Percentiles rank a stretch among this genome's conserved stretches.
phyloP scores from a whole-genome alignment of 495 filamentous ascomycete genomes.

The Monascus purpureus region DNA sequence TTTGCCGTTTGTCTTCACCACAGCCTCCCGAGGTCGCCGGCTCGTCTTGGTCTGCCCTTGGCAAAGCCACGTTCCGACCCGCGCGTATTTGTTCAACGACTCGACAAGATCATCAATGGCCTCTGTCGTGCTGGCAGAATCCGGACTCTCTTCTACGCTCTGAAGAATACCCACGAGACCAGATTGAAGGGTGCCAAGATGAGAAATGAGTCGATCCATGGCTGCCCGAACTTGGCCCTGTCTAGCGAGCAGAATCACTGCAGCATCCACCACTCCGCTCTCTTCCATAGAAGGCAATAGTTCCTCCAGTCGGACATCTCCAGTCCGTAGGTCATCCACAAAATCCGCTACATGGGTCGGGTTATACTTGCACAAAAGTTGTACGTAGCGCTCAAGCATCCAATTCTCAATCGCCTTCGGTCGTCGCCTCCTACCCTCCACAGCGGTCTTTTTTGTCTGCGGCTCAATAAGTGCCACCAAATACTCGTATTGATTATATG shows the following conservation, averaged over 20 bases:
- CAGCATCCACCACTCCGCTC: conserved; percentile 82
- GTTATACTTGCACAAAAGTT: conserved; percentile 77
- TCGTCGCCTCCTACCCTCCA: conserved; percentile 9
- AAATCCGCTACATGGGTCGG: conserved; percentile 73
- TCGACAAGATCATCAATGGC: conserved; percentile 48
- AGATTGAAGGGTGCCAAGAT: conserved; percentile 65
- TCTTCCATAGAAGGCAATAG: conserved; percentile 79
- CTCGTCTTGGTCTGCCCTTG: conserved; percentile 69
- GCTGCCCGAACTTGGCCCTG: conserved; percentile 76
- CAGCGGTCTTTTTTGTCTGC: conserved; percentile 20
- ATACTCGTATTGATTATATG: conserved; percentile 60
- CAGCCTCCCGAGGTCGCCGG: conserved; percentile 18
- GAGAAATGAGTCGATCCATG: conserved; percentile 68
- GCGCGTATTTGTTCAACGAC: conserved; percentile 71
- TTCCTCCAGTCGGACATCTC: conserved; percentile 67
- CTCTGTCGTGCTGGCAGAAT: conserved; percentile 38
- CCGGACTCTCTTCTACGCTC: conserved; percentile 37
- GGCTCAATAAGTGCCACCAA: conserved; percentile 69
- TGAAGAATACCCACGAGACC: conserved; percentile 60
- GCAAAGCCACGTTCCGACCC: conserved; percentile 91
- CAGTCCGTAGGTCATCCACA: conserved; percentile 62
- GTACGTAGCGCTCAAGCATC: conserved; percentile 78
- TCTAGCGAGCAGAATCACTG: conserved; percentile 77
- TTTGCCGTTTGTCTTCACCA: conserved; percentile 21
- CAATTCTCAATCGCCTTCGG: conserved; percentile 18